These are phyloP conservation scores for Candolleomyces aberdarensis DNA, from an alignment of 768 basidiomycete species.

Conservation along the genomic window DNA sequence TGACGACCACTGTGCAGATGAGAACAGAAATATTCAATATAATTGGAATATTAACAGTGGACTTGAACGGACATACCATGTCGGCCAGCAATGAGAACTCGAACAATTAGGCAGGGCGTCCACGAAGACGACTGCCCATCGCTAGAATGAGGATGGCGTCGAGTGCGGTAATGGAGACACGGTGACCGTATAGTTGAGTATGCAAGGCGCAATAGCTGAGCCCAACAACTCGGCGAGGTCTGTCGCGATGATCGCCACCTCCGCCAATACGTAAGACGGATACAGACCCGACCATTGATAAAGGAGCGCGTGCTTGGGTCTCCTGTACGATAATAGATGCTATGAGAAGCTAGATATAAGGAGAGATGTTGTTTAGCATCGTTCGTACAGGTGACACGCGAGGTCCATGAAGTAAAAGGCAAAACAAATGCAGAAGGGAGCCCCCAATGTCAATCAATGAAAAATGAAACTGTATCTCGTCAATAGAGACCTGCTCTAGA, in stretches of 20 bases:
- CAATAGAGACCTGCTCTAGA: neutral
- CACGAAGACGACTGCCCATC: slow-evolving; percentile 65
- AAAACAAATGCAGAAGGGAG: too few species aligned
- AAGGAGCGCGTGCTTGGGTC: slow-evolving; percentile 53
- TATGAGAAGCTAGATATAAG: slow-evolving; percentile 52
- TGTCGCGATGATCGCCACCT: slow-evolving; percentile 72
- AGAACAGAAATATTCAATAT: slow-evolving; percentile 43
- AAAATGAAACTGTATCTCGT: too few species aligned
- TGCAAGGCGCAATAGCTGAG: slow-evolving; percentile 74
- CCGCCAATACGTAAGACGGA: slow-evolving; percentile 61
- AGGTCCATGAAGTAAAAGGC: too few species aligned
- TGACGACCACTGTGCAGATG: slow-evolving; percentile 73
- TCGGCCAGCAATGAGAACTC: slow-evolving; percentile 63
- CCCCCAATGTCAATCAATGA: too few species aligned
- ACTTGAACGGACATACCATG: slow-evolving; percentile 46
- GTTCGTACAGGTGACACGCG: too few species aligned
- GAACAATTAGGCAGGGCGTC: slow-evolving; percentile 64
- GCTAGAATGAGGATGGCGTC: slow-evolving; percentile 73
- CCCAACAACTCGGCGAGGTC: slow-evolving; percentile 82
- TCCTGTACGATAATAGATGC: slow-evolving; percentile 62
- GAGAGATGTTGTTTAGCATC: too few species aligned
- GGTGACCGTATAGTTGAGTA: slow-evolving; percentile 73
- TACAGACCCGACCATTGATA: slow-evolving; percentile 61
- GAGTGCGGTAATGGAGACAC: slow-evolving; percentile 62
- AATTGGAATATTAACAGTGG: neutral